Evolutionary conservation across 2,329 filamentous ascomycete genomes (phyloP).

Genomic region (Phyllosticta paracitricarpa): DNA sequence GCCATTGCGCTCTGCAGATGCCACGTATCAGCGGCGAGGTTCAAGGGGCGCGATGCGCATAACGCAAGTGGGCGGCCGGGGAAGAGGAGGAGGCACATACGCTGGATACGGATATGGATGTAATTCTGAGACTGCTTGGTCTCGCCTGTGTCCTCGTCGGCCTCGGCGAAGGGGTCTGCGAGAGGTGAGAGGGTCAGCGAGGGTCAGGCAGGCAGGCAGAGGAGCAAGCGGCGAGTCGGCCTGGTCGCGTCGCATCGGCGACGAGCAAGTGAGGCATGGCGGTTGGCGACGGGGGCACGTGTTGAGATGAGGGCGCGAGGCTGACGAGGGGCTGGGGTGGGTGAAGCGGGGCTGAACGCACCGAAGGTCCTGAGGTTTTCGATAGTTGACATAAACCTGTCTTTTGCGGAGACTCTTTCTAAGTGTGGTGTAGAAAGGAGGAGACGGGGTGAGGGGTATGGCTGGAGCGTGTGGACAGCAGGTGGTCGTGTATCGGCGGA

Average conservation of each 20-base stretch:
- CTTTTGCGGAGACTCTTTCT: slow-evolving; percentile 43
- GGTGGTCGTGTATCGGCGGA: neutral
- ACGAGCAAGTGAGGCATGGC: neutral
- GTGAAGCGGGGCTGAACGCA: slow-evolving; percentile 39
- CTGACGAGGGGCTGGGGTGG: slow-evolving; percentile 16
- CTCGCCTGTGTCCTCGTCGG: slow-evolving; percentile 97
- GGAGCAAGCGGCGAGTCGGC: no score
- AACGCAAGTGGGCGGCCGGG: neutral
- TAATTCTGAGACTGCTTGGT: slow-evolving; percentile 94
- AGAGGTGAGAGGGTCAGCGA: neutral
- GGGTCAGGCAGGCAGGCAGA: neutral
- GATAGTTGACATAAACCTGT: slow-evolving; percentile 89
- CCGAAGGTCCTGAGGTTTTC: slow-evolving; percentile 96
- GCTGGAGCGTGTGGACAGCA: slow-evolving; percentile 2
- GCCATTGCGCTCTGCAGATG: slow-evolving; percentile 90
- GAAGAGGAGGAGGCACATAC: slow-evolving; percentile 47
- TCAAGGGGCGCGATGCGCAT: slow-evolving; percentile 1
- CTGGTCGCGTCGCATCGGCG: neutral
- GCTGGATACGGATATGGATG: slow-evolving; percentile 99
- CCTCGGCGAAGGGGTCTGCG: slow-evolving; percentile 98
- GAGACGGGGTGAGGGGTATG: slow-evolving; percentile 9
- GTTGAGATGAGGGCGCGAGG: neutral
- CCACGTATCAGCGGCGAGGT: slow-evolving; percentile 30
- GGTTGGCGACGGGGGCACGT: neutral
- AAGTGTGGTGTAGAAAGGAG: slow-evolving; percentile 18